Evolutionary conservation across 225 moss, liverwort and hornwort species (phyloP).

Genomic region (Straminergon stramineum): DNA sequence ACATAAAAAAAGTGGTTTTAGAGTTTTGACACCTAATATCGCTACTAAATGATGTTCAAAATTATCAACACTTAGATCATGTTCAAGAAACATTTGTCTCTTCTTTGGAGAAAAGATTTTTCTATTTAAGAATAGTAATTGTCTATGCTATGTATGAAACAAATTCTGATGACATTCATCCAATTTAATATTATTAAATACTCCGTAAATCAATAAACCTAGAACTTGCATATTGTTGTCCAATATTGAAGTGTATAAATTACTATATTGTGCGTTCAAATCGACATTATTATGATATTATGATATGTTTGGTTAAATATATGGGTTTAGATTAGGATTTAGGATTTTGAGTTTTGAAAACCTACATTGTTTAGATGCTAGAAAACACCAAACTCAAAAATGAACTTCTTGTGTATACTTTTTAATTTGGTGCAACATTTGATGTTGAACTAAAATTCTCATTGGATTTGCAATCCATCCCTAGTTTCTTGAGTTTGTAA

Average conservation of each 20-base stretch:
- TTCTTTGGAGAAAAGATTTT: accelerated
- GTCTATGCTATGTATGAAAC: not conserved
- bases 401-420: not conserved
- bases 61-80: no score
- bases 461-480: not conserved
- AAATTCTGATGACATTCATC: not conserved
- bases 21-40: not conserved
- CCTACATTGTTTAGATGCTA: not conserved
- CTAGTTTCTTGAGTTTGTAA: not conserved
- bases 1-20: not conserved
- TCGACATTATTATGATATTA: not conserved
- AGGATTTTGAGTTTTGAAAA: no score
- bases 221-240: not conserved
- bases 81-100: not conserved
- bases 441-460: not conserved
- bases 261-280: not conserved
- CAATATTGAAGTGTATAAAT: not conserved
- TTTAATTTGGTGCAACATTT: not conserved
- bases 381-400: no score
- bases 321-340: no score
- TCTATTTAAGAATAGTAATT: not conserved
- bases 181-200: not conserved
- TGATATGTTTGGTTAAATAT: accelerated
- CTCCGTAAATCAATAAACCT: no score
- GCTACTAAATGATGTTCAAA: not conserved